Conservation (phyloP, 2,329 filamentous ascomycete genomes). For the Monilinia laxa region DNA sequence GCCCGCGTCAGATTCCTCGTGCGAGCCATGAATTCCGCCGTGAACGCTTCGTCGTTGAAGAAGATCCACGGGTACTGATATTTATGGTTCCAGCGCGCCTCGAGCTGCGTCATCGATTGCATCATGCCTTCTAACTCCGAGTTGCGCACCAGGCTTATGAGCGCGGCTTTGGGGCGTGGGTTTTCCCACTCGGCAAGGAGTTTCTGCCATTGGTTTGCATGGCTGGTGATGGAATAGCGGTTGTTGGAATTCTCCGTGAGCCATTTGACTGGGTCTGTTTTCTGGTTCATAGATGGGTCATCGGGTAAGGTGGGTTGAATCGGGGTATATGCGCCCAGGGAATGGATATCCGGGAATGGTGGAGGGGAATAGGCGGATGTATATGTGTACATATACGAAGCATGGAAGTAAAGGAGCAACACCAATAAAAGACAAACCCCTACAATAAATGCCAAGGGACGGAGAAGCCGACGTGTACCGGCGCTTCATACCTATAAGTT, state of each 20-base stretch:
- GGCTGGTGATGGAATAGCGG: slow-evolving; percentile 33
- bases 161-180: slow-evolving; percentile 41
- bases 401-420: background rate
- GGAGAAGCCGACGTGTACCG: background rate
- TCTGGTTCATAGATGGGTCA: background rate
- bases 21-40: slow-evolving; percentile 69
- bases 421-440: background rate
- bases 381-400: background rate
- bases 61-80: slow-evolving; percentile 77
- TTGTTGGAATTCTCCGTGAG: slow-evolving; percentile 41
- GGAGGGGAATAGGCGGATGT: background rate
- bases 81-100: slow-evolving; percentile 75
- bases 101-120: slow-evolving; percentile 69
- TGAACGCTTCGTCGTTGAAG: slow-evolving; percentile 79
- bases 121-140: slow-evolving; percentile 67
- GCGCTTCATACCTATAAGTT: background rate
- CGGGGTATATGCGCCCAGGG: slow-evolving; percentile 1
- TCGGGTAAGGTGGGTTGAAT: background rate
- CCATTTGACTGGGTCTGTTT: slow-evolving; percentile 39
- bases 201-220: background rate
- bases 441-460: background rate
- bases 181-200: background rate
- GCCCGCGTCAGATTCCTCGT: slow-evolving; percentile 70
- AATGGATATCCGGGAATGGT: slow-evolving; percentile 1
- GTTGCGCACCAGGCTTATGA: slow-evolving; percentile 71